A percentile compares a stretch with the other conserved stretches of the same genome.
These are phyloP conservation scores for Eucalyptus globulus DNA, from an alignment of 345 rosid species.

Conservation along the genomic window DNA sequence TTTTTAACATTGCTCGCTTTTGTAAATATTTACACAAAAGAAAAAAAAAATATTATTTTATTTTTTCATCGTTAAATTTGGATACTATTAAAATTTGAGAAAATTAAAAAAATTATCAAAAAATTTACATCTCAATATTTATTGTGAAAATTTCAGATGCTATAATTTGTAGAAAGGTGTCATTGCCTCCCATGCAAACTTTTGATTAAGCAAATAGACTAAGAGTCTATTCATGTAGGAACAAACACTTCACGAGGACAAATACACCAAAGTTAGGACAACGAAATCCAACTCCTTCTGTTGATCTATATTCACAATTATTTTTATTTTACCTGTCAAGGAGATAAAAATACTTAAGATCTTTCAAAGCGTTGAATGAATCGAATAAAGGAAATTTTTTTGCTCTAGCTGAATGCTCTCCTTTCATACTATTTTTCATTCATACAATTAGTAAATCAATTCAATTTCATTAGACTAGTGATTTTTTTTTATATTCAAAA, in stretches of 20 bases:
- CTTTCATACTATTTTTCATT: background rate
- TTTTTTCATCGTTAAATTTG: background rate
- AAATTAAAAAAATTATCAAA: background rate
- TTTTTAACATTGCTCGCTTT: background rate
- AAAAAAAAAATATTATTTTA: too few species aligned
- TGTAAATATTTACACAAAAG: too few species aligned
- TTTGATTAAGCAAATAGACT: background rate
- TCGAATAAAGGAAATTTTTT: fast-evolving
- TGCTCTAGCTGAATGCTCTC: background rate
- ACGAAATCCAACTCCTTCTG: too few species aligned
- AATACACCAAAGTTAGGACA: background rate
- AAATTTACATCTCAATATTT: background rate
- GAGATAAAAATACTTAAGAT: background rate
- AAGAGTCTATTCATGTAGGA: background rate
- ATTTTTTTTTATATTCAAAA: too few species aligned
- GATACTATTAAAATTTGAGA: background rate
- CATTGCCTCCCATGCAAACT: fast-evolving
- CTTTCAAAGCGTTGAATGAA: background rate
- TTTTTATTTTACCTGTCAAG: too few species aligned
- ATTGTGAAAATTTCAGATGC: too few species aligned
- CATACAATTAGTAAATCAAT: fast-evolving
- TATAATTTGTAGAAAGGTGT: too few species aligned
- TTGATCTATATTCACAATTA: too few species aligned
- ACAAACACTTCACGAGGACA: background rate
- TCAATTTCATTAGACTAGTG: background rate